phyloP scores from a whole-genome alignment of 1,139 yeast genomes.

The Hemisphaericaspora subhashii region DNA sequence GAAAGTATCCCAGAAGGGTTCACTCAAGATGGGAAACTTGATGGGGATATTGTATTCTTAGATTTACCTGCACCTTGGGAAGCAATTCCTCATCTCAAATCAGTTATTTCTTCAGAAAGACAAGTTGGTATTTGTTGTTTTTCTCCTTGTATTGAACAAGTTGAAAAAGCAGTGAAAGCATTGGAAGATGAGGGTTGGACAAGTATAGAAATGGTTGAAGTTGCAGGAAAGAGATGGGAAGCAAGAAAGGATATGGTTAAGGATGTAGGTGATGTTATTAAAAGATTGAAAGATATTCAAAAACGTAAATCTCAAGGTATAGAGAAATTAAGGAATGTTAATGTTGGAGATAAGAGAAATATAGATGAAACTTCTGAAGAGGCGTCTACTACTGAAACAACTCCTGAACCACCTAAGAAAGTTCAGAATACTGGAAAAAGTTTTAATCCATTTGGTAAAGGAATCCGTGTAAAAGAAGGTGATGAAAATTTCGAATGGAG shows the following conservation, averaged over 20 bases:
- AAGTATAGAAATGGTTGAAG: constrained; percentile 91
- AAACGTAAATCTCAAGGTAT: constrained; percentile 73
- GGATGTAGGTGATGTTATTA: constrained; percentile 76
- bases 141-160: constrained; percentile 98
- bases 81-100: constrained; percentile 75
- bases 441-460: constrained; percentile 90
- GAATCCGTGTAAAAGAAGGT: constrained; percentile 79
- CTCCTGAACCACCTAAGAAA: constrained; percentile 14
- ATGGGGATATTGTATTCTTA: constrained; percentile 75
- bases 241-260: constrained; percentile 88
- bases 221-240: constrained; percentile 85
- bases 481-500: constrained; percentile 79
- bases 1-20: constrained; percentile 34
- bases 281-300: constrained; percentile 78
- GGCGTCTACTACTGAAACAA: constrained; percentile 10
- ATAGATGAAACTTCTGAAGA: constrained; percentile 15
- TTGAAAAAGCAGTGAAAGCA: constrained; percentile 76
- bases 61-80: constrained; percentile 98
- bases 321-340: constrained; percentile 50
- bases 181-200: constrained; percentile 80
- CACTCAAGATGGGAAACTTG: constrained; percentile 27
- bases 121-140: constrained; percentile 83
- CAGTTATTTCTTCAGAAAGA: constrained; percentile 55
- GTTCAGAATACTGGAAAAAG: constrained; percentile 50
- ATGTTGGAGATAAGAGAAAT: constrained; percentile 25